Base-by-base conservation (phyloP, 2,329 filamentous ascomycete genomes). In the Keithomyces neogunnii region DNA sequence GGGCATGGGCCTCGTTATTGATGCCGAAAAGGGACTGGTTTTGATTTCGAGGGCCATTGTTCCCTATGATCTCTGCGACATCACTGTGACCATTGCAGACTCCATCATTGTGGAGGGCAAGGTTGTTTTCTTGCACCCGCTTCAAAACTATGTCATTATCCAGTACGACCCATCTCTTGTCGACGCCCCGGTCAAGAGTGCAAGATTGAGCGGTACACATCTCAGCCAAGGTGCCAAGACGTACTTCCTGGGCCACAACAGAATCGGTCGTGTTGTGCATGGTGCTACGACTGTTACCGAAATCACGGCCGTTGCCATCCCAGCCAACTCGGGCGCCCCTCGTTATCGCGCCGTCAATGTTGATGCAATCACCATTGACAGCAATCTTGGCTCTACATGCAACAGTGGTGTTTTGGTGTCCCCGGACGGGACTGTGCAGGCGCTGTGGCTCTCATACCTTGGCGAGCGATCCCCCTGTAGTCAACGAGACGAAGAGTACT, bases 171-270 rank as follows among this genome's bases (percentile, higher is more conserved):
- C 93, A 2, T 83, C 81, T 39, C 80, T 99, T 19, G 95, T 97
- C n/a, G 83, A 95, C 62, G 93, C 92, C 2, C 91, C 93, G 1
- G 91, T 99, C 10, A 82, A 91, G 73, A 92, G 88, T 57, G 93
- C 95, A 4, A 88, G 82, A 60, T 78, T 99, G 47, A 89, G 89
- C 62, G 83, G 77, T 5, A 82, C 88, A 51, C 83, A 84, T 60
- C 89, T 97, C 65, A 91, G 89, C 48, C 93, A 97, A 72, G 93
- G 93, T 36, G 89, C 91, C 47, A 86, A 92, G 52, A 96, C 91
- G 0, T 91, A 96, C 59, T 99, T 99, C 69, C 87, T 99, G 56
- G 95, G 93, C n/a, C 95, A 96, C 73, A 99, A 99, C 65, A 85
- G 95, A 58, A 97, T 96, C 58, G 86, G 92, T 55, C 84, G 92